Conservation (phyloP, 495 filamentous ascomycete genomes). For the Acidomyces sp. region DNA sequence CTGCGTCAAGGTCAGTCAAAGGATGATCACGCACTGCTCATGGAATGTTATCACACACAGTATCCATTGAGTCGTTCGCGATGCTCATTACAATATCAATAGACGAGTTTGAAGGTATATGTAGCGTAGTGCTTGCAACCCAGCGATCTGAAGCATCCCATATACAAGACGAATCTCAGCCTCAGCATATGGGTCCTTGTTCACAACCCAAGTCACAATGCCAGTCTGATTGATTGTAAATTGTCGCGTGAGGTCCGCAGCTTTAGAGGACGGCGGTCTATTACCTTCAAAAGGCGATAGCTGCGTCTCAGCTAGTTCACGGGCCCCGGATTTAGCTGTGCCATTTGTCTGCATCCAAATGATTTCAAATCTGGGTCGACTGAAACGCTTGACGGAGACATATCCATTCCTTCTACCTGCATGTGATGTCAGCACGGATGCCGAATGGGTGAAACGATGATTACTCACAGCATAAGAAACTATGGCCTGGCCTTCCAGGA, state of each 20-base stretch:
- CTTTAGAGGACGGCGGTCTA: conserved; percentile 3
- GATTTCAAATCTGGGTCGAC: no score
- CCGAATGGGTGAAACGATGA: background rate
- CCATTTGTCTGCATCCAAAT: conserved; percentile 15
- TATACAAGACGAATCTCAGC: conserved; percentile 9
- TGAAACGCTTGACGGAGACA: no score
- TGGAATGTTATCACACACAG: conserved; percentile 6
- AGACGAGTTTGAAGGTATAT: conserved; percentile 14
- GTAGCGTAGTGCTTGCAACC: conserved; percentile 15
- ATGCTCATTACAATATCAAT: conserved; percentile 18
- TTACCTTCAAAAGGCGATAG: conserved; percentile 17
- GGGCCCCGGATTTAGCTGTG: background rate
- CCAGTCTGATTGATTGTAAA: conserved; percentile 17
- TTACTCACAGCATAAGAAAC: background rate
- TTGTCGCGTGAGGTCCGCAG: conserved; percentile 3
- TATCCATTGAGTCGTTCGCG: conserved; percentile 16
- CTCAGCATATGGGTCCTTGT: conserved; percentile 11
- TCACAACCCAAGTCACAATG: conserved; percentile 18
- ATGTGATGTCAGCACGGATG: background rate
- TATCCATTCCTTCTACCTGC: no score
- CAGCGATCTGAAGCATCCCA: conserved; percentile 12
- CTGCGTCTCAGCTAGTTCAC: background rate
- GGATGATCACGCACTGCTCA: no score
- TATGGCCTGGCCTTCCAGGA: conserved; percentile 13
- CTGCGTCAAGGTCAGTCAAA: no score